Evolutionary conservation across 345 rosid genomes (phyloP).

Genomic region (Dovyalis caffra): DNA sequence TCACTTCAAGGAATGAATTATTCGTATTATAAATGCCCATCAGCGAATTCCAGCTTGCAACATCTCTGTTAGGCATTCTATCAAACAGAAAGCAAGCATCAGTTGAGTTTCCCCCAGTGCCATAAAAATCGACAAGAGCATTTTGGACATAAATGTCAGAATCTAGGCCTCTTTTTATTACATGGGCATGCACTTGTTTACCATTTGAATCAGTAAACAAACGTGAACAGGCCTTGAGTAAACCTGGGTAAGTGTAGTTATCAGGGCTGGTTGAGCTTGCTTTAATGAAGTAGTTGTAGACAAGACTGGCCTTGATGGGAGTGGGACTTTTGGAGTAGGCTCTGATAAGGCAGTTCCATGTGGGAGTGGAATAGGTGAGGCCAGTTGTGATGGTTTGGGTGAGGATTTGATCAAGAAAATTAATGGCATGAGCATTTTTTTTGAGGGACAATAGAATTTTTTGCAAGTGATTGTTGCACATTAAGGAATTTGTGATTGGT

Average conservation of each 20-base stretch:
- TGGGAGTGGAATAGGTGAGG: slow-evolving; percentile 8
- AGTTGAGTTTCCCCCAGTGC: background rate
- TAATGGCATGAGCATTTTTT: background rate
- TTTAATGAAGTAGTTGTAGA: slow-evolving; percentile 14
- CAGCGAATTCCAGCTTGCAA: slow-evolving; percentile 27
- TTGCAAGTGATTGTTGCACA: slow-evolving; percentile 3
- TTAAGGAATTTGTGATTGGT: background rate
- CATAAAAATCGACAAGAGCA: slow-evolving; percentile 21
- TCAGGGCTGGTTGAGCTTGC: slow-evolving; percentile 4
- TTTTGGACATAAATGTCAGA: slow-evolving; percentile 20
- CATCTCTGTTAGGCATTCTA: slow-evolving; percentile 20
- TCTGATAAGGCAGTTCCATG: slow-evolving; percentile 27
- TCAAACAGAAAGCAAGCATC: slow-evolving; percentile 17
- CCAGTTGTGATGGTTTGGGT: slow-evolving; percentile 22
- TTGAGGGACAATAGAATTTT: slow-evolving; percentile 7
- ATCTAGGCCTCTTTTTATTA: slow-evolving; percentile 13
- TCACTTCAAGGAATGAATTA: background rate
- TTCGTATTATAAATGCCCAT: slow-evolving; percentile 13
- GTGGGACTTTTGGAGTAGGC: slow-evolving; percentile 17
- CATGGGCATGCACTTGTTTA: slow-evolving; percentile 21
- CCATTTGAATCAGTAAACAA: slow-evolving; percentile 1
- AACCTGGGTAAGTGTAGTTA: slow-evolving; percentile 23
- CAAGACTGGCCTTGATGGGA: slow-evolving; percentile 23
- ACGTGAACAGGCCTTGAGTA: slow-evolving; percentile 24
- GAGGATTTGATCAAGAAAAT: slow-evolving; percentile 19